Evolutionary conservation across 345 rosid species (phyloP).

Genomic region (Eucalyptus tenuipes): DNA sequence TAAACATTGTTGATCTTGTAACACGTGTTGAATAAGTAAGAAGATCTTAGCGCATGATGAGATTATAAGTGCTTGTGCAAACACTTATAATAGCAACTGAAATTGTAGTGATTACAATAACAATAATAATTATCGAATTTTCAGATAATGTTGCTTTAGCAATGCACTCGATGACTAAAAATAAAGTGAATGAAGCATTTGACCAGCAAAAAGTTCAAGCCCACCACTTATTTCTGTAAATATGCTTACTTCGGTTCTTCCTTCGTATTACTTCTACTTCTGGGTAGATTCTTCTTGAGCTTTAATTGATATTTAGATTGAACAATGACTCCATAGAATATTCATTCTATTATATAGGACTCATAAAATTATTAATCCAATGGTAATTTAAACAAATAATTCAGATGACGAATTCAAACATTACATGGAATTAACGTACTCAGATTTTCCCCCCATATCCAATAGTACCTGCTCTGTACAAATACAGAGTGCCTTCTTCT

Average conservation of each 20-base stretch:
- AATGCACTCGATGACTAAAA: not conserved
- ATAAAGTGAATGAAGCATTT: not conserved
- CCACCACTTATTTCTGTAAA: not conserved
- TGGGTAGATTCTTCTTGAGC: not conserved
- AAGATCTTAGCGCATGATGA: no score
- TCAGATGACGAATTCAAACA: not conserved
- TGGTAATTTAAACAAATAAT: not conserved
- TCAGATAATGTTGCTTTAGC: not conserved
- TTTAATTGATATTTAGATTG: not conserved
- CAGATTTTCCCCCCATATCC: not conserved
- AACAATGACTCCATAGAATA: not conserved
- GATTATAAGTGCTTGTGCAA: no score
- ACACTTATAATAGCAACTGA: no score
- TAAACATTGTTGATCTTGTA: not conserved
- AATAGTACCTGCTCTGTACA: not conserved
- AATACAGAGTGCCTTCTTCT: not conserved
- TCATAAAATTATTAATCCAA: not conserved
- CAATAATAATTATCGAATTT: no score
- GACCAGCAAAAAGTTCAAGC: not conserved
- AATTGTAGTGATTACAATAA: no score
- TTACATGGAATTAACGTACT: not conserved
- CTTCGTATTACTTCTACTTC: not conserved
- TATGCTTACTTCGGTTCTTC: not conserved
- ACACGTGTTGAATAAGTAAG: no score
- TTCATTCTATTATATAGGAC: not conserved